Evolutionary conservation across 495 filamentous ascomycete species (phyloP), one percentile per base, ranked within the genome.

Genomic region (Penicillium herquei): DNA sequence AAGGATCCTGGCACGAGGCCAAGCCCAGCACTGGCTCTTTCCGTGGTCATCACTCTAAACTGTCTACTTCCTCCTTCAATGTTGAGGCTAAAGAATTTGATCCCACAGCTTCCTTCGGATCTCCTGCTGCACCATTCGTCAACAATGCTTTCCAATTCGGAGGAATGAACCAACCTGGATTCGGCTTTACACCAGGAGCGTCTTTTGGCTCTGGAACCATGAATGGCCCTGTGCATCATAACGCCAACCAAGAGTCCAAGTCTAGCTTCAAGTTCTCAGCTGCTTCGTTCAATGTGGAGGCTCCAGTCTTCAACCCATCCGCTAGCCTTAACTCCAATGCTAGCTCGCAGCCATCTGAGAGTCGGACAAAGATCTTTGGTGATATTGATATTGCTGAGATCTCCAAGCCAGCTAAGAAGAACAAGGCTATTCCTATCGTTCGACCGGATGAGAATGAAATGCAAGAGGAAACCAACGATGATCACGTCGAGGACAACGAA

Each of bases 1-100:
- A 75, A 47, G 63, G 62, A 8, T 61, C 68, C 1, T 78, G 75
- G 75, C 75, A 78, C 52, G 66, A 73, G 42, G 26, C 71, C 8
- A 70, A 72, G 52, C 64, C 69, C 11, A 78, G 75, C 53, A 52
- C 56, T 33, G 67, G 67, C 32, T 78, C 74, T n/a, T 76, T 64
- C 52, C 61, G 55, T 3, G 72, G 69, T 7, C 87, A 88, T 64
- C 77, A 71, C 37, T 83, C 85, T 53, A 87, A 85, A 65, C 71
- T 84, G 30, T 91, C 88, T 3, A 74, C 82, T 16, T 92, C 90
- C 0, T 90, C 84, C 54, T 76, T 96, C 44, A 97, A 98, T 58
- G 90, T 92, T 39, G 85, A 84, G 51, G 93, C 94, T 0, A 87
- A 88, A 47, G 91, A 92, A 62, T 97, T 97, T 69, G 90, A 94